These are phyloP conservation scores for Clavispora carvajalis DNA, from an alignment of 805 yeast genomes.

Conservation along the genomic window DNA sequence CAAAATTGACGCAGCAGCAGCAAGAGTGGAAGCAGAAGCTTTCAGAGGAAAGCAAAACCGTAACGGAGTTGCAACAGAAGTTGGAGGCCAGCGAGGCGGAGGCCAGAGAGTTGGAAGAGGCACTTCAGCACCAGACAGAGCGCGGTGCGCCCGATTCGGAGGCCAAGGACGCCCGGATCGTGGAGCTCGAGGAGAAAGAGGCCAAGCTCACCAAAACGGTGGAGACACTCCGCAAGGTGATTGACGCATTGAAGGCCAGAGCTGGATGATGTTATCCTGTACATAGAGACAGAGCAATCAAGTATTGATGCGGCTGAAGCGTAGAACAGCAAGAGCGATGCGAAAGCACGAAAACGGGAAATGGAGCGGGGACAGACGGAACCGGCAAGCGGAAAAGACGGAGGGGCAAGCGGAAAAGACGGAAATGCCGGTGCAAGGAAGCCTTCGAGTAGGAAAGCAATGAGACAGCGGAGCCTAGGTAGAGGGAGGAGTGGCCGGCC, in stretches of 20 bases:
- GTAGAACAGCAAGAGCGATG: too few species aligned
- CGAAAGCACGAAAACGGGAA: too few species aligned
- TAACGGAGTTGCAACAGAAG: not conserved
- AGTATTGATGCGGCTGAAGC: too few species aligned
- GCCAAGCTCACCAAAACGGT: not conserved
- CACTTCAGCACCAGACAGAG: not conserved
- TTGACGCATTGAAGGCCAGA: not conserved
- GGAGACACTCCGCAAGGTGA: constrained; percentile 1
- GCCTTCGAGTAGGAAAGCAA: too few species aligned
- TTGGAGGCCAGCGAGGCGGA: not conserved
- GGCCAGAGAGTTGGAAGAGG: not conserved
- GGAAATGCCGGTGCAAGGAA: too few species aligned
- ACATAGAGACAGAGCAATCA: not conserved
- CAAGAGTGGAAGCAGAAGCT: not conserved
- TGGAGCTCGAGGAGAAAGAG: not conserved
- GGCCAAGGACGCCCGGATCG: not conserved
- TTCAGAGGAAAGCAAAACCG: not conserved
- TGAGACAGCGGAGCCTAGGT: too few species aligned
- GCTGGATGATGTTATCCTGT: not conserved
- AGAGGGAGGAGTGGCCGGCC: too few species aligned
- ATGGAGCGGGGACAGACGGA: too few species aligned
- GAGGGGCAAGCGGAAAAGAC: too few species aligned
- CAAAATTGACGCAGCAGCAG: not conserved
- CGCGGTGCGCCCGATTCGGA: not conserved
- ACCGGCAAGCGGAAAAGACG: too few species aligned